These are phyloP conservation scores for Eremothecium sinecaudum DNA, from an alignment of 1,139 yeast species.

Conservation along the genomic window DNA sequence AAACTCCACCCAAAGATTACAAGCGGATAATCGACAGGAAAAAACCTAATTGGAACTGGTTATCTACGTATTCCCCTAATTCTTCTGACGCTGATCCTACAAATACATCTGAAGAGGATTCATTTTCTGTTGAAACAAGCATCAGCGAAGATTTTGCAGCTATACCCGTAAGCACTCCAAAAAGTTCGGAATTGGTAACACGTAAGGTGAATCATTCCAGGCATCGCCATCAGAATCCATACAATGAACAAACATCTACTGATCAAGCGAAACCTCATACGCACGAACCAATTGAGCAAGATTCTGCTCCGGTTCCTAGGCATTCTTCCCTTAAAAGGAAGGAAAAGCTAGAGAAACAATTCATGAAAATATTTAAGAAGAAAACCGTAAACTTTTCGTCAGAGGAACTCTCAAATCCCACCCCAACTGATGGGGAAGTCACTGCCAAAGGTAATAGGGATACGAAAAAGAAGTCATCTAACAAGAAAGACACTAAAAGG, in stretches of 20 bases:
- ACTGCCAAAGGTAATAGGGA: not conserved
- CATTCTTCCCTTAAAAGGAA: slow-evolving; percentile 8
- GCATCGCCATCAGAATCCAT: slow-evolving; percentile 20
- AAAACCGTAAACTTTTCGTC: slow-evolving; percentile 5
- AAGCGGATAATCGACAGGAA: slow-evolving; percentile 10
- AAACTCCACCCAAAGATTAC: not conserved
- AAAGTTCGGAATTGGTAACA: slow-evolving; percentile 4
- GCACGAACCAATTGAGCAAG: slow-evolving; percentile 4
- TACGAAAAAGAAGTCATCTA: not conserved
- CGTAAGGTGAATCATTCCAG: slow-evolving; percentile 17
- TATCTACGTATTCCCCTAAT: slow-evolving; percentile 5
- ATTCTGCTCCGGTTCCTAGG: not conserved
- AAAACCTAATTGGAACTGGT: slow-evolving; percentile 16
- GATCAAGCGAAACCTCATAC: slow-evolving; percentile 3
- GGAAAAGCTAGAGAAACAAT: slow-evolving; percentile 20
- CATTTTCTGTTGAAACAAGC: too few species aligned
- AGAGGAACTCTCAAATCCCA: not conserved
- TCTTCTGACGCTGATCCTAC: not conserved
- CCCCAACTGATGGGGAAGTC: not conserved
- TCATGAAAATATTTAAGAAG: slow-evolving; percentile 21
- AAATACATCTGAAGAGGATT: too few species aligned
- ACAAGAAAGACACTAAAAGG: not conserved
- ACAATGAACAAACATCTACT: slow-evolving; percentile 7
- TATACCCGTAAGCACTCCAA: not conserved
- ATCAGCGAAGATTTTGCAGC: not conserved